These are phyloP conservation scores for Emergomyces orientalis DNA, from an alignment of 2,329 filamentous ascomycete species.

Conservation along the genomic window DNA sequence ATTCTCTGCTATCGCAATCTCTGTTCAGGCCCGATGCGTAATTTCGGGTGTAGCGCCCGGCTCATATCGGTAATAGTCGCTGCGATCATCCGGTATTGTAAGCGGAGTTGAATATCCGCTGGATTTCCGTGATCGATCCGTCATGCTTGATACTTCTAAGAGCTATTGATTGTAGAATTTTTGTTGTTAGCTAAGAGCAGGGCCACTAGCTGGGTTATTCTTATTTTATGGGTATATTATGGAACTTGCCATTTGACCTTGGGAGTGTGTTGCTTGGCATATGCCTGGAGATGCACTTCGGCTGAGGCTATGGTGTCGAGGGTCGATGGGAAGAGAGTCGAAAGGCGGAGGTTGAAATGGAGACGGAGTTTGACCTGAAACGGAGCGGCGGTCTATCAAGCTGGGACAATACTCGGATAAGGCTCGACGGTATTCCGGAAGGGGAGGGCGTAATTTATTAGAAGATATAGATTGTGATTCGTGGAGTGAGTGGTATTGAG, in stretches of 20 bases:
- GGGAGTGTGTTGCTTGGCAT: neutral
- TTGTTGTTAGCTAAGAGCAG: neutral
- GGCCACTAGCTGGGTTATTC: neutral
- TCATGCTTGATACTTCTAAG: neutral
- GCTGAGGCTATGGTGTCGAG: neutral
- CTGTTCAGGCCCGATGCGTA: neutral
- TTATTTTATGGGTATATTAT: neutral
- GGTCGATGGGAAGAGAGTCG: neutral
- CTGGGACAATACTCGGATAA: conserved; percentile 5
- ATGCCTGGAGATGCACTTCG: neutral
- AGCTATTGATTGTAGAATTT: too few relatives aligned
- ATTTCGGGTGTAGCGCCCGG: neutral
- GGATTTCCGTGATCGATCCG: neutral
- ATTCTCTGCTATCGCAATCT: neutral
- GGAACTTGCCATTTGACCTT: conserved; percentile 5
- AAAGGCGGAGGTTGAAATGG: neutral
- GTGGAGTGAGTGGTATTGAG: neutral
- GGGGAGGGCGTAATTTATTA: neutral
- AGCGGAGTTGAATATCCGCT: conserved; percentile 5
- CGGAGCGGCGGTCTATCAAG: neutral
- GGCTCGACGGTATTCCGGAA: conserved; percentile 2
- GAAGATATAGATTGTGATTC: neutral
- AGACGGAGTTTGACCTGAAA: neutral
- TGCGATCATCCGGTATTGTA: conserved; percentile 3
- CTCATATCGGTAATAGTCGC: neutral